Evolutionary conservation across 441 rosid genomes (phyloP), one percentile per base, ranked within the genome.

Genomic region (Flueggea neowawraea): DNA sequence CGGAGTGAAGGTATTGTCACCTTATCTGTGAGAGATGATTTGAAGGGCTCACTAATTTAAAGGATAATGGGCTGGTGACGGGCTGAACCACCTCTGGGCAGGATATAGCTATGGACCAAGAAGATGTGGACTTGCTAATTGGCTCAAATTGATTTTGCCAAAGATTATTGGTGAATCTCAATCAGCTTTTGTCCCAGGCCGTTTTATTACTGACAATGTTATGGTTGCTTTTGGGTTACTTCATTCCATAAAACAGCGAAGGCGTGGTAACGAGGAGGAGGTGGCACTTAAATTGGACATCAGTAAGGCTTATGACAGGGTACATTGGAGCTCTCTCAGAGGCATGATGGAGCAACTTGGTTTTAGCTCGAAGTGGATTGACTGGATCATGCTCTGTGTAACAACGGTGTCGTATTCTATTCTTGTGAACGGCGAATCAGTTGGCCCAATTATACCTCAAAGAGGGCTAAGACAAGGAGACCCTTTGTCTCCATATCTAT

Each of bases 281-380:
- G 32, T 22, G 39, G 63, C 63, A 3, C n/a, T 17, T 28, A 60
- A 60, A 36, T 3, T 56, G 16, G 44, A 56, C 32, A 56, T 56
- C 3, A 13, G 15, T 1, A 56, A 56, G 8, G 64, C 64, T 3
- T 60, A 47, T 48, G 64, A 60, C 15, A 15, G 44, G 9, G 16
- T 47, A 4, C 16, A 28, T 2, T 60, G 55, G 64, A 31, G n/a
- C 1, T 49, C 3, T 31, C 1, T 58, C 6, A 13, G 43, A 13
- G 32, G 3, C 2, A 13, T 58, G 12, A 1, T 45, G 31, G 16
- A 5, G 11, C 6, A 47, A 12, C 15, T 49, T 12, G 45, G 41
- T 6, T 4, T 60, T 45, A 9, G 43, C 2, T 3, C 5, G 2
- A 22, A 16, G 0, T 31, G 10, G 10, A 16, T 31, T 31, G 11